Conservation (phyloP, 148 eudicot genomes). For the Rhododendron kiyosumense region DNA sequence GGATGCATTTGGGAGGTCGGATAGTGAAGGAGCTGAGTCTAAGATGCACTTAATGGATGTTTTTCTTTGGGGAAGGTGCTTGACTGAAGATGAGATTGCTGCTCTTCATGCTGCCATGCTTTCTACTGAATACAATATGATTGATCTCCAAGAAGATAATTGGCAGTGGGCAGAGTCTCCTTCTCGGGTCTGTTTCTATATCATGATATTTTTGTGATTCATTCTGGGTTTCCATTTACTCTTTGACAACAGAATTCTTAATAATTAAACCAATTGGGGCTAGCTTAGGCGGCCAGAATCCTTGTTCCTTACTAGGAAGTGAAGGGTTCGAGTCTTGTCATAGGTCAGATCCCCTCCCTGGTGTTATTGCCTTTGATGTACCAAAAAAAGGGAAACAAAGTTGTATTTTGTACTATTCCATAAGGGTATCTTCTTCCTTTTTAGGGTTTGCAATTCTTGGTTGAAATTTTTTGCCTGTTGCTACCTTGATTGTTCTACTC, state of each 20-base stretch:
- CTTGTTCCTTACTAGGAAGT: not conserved
- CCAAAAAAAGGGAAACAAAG: not conserved
- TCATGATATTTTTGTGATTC: not conserved
- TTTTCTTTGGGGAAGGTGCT: slow-evolving; percentile 98
- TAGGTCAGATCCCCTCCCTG: not conserved
- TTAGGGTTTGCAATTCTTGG: not conserved
- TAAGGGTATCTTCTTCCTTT: not conserved
- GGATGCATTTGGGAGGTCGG: slow-evolving; percentile 97
- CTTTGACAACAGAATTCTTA: not conserved
- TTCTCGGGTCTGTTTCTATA: slow-evolving; percentile 56
- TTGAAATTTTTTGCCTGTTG: not conserved
- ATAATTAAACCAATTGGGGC: not conserved
- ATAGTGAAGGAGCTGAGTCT: slow-evolving; percentile 92
- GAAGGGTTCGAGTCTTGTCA: not conserved
- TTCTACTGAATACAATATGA: slow-evolving; percentile 54
- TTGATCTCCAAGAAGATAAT: slow-evolving; percentile 78
- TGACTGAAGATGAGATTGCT: slow-evolving; percentile 89
- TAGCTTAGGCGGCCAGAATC: not conserved
- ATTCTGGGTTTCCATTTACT: not conserved
- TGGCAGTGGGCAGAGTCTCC: slow-evolving; percentile 98
- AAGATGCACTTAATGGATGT: slow-evolving; percentile 98
- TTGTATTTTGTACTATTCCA: not conserved
- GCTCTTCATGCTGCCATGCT: slow-evolving; percentile 75
- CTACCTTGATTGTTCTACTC: slow-evolving; percentile 14
- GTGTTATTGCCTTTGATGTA: not conserved